Percentiles rank a stretch among this genome's conserved stretches.
phyloP scores from a whole-genome alignment of 2,329 filamentous ascomycete species.

The Claviceps capensis region DNA sequence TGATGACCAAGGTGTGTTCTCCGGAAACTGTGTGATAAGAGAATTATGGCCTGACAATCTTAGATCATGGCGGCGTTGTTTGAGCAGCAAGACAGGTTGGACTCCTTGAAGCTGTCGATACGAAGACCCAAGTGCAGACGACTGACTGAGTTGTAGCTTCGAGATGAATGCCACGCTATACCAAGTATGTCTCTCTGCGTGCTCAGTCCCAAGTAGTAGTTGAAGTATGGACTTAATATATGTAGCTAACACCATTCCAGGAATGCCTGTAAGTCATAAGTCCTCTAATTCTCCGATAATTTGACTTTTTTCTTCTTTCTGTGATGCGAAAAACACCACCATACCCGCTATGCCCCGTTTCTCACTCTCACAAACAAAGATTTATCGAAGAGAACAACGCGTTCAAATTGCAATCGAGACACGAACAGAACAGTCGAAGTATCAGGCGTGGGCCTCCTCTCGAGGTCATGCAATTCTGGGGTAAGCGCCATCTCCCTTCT shows the following conservation, averaged over 20 bases:
- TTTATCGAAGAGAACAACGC: conserved; percentile 87
- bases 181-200: conserved; percentile 48
- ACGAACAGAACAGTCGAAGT: conserved; percentile 32
- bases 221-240: background rate
- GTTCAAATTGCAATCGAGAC: conserved; percentile 51
- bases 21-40: background rate
- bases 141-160: conserved; percentile 31
- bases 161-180: conserved; percentile 92
- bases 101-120: background rate
- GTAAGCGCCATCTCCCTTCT: conserved; percentile 25
- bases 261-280: conserved; percentile 35
- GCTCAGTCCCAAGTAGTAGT: conserved; percentile 6
- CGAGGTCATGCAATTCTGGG: conserved; percentile 88
- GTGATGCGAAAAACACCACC: background rate
- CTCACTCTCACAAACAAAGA: conserved; percentile 27
- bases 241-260: conserved; percentile 18
- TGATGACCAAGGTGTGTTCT: conserved; percentile 80
- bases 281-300: too few species aligned
- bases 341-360: too few species aligned
- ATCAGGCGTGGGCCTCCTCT: conserved; percentile 36
- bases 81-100: conserved; percentile 67
- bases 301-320: background rate
- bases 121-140: background rate
- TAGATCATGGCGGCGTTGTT: conserved; percentile 80
- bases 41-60: background rate